Percentiles rank a stretch among this genome's conserved stretches.
Conservation (phyloP, 805 yeast genomes). For the Yamadazyma insecticola region DNA sequence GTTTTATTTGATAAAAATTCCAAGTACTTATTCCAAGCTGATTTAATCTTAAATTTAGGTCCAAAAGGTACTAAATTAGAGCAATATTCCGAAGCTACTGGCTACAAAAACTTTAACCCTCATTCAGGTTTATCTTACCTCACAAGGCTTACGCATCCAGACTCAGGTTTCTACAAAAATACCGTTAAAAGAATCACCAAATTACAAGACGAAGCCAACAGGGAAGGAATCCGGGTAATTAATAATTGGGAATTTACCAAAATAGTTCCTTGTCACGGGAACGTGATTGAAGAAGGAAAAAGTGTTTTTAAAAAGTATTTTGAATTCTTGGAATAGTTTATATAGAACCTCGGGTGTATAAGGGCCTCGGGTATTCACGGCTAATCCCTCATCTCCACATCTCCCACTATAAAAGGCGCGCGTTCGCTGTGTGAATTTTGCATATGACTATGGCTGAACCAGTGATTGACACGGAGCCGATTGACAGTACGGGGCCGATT, state of each 20-base stretch:
- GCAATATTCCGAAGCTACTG: slow-evolving; percentile 42
- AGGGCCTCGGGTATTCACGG: too few species aligned
- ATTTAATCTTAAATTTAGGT: slow-evolving; percentile 56
- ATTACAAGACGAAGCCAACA: slow-evolving; percentile 2
- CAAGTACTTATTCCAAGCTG: slow-evolving; percentile 54
- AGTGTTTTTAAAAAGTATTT: slow-evolving; percentile 17
- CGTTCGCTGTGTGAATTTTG: too few species aligned
- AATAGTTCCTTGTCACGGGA: slow-evolving; percentile 60
- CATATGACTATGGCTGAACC: too few species aligned
- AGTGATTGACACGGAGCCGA: too few species aligned
- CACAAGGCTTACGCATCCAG: slow-evolving; percentile 39
- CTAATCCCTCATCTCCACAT: too few species aligned
- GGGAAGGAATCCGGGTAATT: slow-evolving; percentile 22
- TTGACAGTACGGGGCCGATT: too few species aligned
- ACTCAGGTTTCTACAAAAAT: slow-evolving; percentile 11
- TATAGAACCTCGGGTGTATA: too few species aligned
- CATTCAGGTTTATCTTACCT: slow-evolving; percentile 40
- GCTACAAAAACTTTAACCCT: slow-evolving; percentile 41
- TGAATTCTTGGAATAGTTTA: slow-evolving; percentile 5
- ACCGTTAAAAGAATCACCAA: slow-evolving; percentile 6
- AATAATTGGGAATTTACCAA: slow-evolving; percentile 42
- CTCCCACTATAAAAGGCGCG: too few species aligned
- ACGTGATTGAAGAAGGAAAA: slow-evolving; percentile 42
- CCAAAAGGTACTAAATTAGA: slow-evolving; percentile 33
- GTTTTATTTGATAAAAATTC: slow-evolving; percentile 44